Evolutionary conservation across 2,329 filamentous ascomycete species (phyloP), one percentile per base, ranked within the genome.

Genomic region (Nemania diffusa): DNA sequence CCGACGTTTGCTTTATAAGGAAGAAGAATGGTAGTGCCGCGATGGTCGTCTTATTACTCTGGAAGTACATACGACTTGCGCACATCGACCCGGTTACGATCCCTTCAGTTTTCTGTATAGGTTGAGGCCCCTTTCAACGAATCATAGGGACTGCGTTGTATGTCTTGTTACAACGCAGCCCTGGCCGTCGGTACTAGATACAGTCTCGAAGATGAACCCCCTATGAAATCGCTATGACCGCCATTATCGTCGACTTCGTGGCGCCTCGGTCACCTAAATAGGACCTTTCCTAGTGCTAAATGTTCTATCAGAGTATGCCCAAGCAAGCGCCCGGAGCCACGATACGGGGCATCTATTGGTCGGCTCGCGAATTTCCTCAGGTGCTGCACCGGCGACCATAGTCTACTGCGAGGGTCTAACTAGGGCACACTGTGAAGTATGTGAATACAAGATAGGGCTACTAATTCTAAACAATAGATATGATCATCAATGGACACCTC

Each of bases 1-100:
- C 3, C 15, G n/a, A 55, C 9, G 13, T 46, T 13, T 26, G 27
- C 20, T 55, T n/a, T 55, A 24, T 62, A 62, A 24, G 8, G 50
- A 27, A n/a, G n/a, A 26, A 20, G 13, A 37, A 6, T 55, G 58
- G 3, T 62, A 62, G 50, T 62, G 50, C 13, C 46, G 5, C 34
- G 46, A 60, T 60, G 9, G 42, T 44, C 40, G 32, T 32, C 22
- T 20, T 51, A 24, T 7, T 22, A 55, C 52, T 4, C 20, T 17
- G 7, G 29, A 55, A 40, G 52, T 55, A 55, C 32, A 40, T 17
- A 17, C 29, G 20, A 55, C 52, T 15, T 55, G n/a, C 20, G 24
- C 52, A 1, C 32, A 26, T 55, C 32, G 2, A 15, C 4, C 3
- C 52, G 5, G 11, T 17, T 22, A 55, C 52, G 52, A 55, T 17